phyloP scores from a whole-genome alignment of 805 yeast genomes.

The Candida awuae region DNA sequence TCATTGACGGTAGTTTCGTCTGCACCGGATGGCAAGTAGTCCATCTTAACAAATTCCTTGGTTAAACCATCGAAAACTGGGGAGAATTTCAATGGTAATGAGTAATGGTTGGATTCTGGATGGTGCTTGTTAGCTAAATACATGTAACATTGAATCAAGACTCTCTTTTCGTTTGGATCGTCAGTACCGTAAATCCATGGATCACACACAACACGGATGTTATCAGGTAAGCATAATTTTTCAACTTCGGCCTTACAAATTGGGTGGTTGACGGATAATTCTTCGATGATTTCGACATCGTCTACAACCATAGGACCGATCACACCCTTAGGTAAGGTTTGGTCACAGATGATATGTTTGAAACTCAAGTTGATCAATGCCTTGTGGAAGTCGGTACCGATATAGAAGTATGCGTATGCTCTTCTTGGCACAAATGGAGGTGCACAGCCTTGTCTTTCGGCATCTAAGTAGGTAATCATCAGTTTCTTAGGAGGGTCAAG shows the following conservation, averaged over 20 bases:
- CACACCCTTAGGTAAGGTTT: conserved; percentile 48
- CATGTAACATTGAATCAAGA: conserved; percentile 67
- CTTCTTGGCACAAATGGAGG: conserved; percentile 61
- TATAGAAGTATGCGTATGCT: conserved; percentile 59
- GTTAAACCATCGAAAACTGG: conserved; percentile 63
- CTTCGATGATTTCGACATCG: conserved; percentile 50
- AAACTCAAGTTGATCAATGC: conserved; percentile 60
- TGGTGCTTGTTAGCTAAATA: conserved; percentile 61
- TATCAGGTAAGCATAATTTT: conserved; percentile 54
- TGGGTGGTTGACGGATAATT: conserved; percentile 45
- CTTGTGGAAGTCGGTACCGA: conserved; percentile 50
- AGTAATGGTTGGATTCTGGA: conserved; percentile 67
- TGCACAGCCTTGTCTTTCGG: conserved; percentile 48
- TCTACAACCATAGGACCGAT: conserved; percentile 69
- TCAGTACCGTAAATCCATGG: conserved; percentile 86
- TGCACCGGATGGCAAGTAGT: conserved; percentile 69
- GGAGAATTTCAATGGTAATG: conserved; percentile 63
- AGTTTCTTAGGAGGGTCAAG: conserved; percentile 73
- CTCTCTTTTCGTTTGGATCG: conserved; percentile 49
- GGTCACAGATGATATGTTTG: conserved; percentile 53
- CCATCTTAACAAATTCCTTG: conserved; percentile 59
- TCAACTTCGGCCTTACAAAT: conserved; percentile 53
- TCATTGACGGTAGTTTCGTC: conserved; percentile 45
- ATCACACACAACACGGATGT: conserved; percentile 49
- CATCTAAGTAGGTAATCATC: conserved; percentile 58